Conservation (phyloP, 768 basidiomycete genomes). For the Kwoniella europaea region DNA sequence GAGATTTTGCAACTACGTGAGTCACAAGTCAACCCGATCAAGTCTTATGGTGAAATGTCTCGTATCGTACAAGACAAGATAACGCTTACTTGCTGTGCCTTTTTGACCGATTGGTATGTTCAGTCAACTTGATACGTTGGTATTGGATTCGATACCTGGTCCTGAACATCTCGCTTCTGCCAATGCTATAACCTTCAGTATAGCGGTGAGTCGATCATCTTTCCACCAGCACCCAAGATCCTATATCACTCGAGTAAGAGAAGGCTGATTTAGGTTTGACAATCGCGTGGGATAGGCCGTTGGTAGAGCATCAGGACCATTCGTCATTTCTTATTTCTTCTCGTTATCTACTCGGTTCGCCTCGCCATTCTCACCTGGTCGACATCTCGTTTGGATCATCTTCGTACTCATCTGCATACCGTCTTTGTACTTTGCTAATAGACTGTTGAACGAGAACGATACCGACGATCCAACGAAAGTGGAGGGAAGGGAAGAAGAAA, state of each 20-base stretch:
- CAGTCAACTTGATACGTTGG: constrained; percentile 39
- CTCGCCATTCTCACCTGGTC: constrained; percentile 26
- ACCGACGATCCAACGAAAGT: not conserved
- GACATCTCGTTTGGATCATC: constrained; percentile 45
- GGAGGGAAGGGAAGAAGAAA: constrained; percentile 21
- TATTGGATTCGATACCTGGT: constrained; percentile 39
- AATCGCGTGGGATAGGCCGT: constrained; percentile 20
- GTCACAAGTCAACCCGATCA: constrained; percentile 7
- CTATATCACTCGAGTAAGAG: not conserved
- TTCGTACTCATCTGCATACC: constrained; percentile 33
- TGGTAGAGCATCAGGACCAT: constrained; percentile 40
- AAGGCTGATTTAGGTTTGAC: not conserved
- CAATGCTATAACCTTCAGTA: constrained; percentile 45
- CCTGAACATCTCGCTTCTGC: constrained; percentile 41
- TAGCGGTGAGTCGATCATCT: constrained; percentile 29
- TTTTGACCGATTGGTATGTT: not conserved
- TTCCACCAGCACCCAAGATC: not conserved
- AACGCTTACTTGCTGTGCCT: too few species aligned
- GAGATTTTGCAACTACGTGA: constrained; percentile 45
- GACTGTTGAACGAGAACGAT: constrained; percentile 5
- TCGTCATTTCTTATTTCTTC: constrained; percentile 43
- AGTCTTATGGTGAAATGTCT: not conserved
- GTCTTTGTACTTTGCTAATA: constrained; percentile 29
- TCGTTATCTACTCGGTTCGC: constrained; percentile 38
- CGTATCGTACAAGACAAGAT: too few species aligned